Base-by-base conservation (phyloP, 495 filamentous ascomycete species). In the Friedmanniomyces simplex region DNA sequence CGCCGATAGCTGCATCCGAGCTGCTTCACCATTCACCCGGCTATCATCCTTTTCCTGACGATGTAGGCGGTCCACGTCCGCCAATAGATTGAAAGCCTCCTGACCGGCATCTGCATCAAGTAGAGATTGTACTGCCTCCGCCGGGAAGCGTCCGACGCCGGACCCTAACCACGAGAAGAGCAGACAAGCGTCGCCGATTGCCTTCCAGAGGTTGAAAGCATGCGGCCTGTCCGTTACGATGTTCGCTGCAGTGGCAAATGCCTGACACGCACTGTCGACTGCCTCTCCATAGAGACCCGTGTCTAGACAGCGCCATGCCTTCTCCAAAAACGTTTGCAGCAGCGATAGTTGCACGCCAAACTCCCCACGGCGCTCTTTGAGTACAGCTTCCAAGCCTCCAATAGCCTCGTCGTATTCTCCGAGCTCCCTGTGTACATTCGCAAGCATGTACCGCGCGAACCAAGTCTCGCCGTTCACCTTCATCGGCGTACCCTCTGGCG, bases 391-490 rank as follows among this genome's bases (percentile, higher is more conserved):
- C 65, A 97, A 96, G 28, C 84, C 80, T 13, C 71, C 63, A 60
- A 91, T 86, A 11, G 93, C 88, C 32, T 85, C 84, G 50, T 91
- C 87, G 67, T 85, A 95, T 18, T 95, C 83, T 11, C 91, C 89
- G 34, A 97, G 77, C 68, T 97, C 93, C 39, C 93, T 80, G 64
- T 87, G 85, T 18, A 97, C 86, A 58, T 99, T 96, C 1, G 90
- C 91, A n/a, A 96, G 77, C 83, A 99, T 95, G 66, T 96, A 95
- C 61, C 87, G 85, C 7, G 89, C 87, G 67, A 96, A 97, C 93
- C 93, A 99, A 34, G 79, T 83, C 41, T 91, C 83, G 8, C 64
- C 74, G 22, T 63, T 42, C 11, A 75, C 74, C 16, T 73, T 68
- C 41, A 65, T 64, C 34, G 73, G 70, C 1, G 73, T 64, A 4